phyloP scores from a whole-genome alignment of 2,329 filamentous ascomycete genomes.

The Neocucurbitaria cava region DNA sequence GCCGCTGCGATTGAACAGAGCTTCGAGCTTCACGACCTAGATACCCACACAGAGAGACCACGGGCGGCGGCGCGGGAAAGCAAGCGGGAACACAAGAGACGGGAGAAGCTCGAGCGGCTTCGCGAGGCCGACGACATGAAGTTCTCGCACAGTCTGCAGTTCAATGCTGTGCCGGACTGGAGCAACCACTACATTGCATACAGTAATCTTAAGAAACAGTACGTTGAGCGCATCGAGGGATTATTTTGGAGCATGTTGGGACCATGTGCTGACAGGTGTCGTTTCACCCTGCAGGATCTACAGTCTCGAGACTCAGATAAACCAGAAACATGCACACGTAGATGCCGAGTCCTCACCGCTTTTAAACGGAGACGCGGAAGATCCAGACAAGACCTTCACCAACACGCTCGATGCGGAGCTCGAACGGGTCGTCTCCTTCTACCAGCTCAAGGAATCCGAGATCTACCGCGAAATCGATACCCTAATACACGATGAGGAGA shows the following conservation, averaged over 20 bases:
- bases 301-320: slow-evolving; percentile 83
- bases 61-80: slow-evolving; percentile 19
- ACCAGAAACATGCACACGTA: slow-evolving; percentile 63
- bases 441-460: slow-evolving; percentile 85
- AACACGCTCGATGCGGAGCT: slow-evolving; percentile 85
- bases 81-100: slow-evolving; percentile 55
- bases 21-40: slow-evolving; percentile 44
- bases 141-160: slow-evolving; percentile 99
- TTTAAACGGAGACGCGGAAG: slow-evolving; percentile 67
- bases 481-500: slow-evolving; percentile 75
- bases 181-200: slow-evolving; percentile 98
- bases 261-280: slow-evolving; percentile 27
- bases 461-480: slow-evolving; percentile 81
- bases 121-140: slow-evolving; percentile 90
- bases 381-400: slow-evolving; percentile 82
- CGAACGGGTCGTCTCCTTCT: slow-evolving; percentile 94
- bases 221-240: slow-evolving; percentile 47
- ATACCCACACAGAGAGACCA: slow-evolving; percentile 4
- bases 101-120: slow-evolving; percentile 72
- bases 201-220: slow-evolving; percentile 99
- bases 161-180: slow-evolving; percentile 99
- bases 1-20: slow-evolving; percentile 25
- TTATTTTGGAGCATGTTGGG: neutral
- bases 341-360: slow-evolving; percentile 89
- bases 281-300: slow-evolving; percentile 72